phyloP scores from a whole-genome alignment of 345 rosid species.

The Sonneratia caseolaris region DNA sequence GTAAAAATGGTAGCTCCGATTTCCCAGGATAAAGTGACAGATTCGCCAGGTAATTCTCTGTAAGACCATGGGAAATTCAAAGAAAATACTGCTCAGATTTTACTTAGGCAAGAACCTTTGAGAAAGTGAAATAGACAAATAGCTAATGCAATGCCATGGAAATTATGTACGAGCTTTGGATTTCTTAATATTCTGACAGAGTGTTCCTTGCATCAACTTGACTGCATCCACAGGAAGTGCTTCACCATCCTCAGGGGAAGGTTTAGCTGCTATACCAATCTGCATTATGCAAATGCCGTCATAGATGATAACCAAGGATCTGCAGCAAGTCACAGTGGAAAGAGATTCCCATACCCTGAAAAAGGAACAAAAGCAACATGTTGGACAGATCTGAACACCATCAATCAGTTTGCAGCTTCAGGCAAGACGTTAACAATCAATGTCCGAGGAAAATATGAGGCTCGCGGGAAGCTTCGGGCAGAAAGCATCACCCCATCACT shows the following conservation, averaged over 20 bases:
- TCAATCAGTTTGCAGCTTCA: not conserved
- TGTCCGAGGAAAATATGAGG: not conserved
- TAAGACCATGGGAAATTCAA: constrained; percentile 6
- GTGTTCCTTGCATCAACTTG: constrained; percentile 58
- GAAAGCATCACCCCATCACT: not conserved
- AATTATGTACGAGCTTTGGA: constrained; percentile 61
- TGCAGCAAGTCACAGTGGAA: constrained; percentile 48
- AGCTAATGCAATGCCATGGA: not conserved
- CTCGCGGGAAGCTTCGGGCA: not conserved
- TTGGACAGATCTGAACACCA: not conserved
- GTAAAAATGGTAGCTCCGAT: constrained; percentile 80
- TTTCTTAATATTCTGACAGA: constrained; percentile 54
- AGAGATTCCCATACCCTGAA: constrained; percentile 76
- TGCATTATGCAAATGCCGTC: constrained; percentile 49
- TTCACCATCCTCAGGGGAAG: constrained; percentile 22
- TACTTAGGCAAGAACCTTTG: not conserved
- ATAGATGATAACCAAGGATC: constrained; percentile 62
- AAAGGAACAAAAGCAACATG: constrained; percentile 9
- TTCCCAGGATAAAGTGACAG: constrained; percentile 86
- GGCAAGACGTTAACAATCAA: not conserved
- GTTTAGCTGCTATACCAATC: constrained; percentile 68
- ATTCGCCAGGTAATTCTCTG: constrained; percentile 88
- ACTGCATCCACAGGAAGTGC: constrained; percentile 39
- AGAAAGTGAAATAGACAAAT: not conserved
- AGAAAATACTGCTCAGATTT: not conserved